These are phyloP conservation scores for Nectriaceae sp. DNA, from an alignment of 2,329 filamentous ascomycete genomes.

Conservation along the genomic window DNA sequence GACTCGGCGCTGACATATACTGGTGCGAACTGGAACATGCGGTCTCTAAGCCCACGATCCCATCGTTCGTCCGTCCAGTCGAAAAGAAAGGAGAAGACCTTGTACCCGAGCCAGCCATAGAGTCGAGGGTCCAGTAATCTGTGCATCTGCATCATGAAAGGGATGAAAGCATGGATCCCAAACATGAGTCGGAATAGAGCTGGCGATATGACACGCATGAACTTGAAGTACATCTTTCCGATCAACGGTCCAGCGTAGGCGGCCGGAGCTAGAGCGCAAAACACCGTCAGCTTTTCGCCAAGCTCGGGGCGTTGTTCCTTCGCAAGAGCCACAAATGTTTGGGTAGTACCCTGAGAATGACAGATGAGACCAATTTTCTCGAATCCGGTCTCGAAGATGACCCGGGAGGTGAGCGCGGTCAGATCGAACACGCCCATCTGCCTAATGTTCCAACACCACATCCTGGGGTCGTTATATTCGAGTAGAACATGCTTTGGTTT, in stretches of 20 bases:
- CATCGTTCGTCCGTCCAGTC: conserved; percentile 83
- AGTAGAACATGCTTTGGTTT: conserved; percentile 74
- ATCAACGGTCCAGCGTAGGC: conserved; percentile 88
- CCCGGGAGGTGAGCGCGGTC: conserved; percentile 75
- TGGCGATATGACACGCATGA: conserved; percentile 81
- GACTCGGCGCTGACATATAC: conserved; percentile 87
- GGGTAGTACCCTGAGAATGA: conserved; percentile 89
- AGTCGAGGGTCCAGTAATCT: conserved; percentile 61
- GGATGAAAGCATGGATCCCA: conserved; percentile 91
- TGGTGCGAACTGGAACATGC: conserved; percentile 90
- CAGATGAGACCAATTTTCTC: conserved; percentile 79
- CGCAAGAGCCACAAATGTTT: conserved; percentile 83
- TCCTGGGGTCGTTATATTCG: conserved; percentile 74
- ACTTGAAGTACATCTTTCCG: conserved; percentile 86
- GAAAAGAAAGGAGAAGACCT: conserved; percentile 87
- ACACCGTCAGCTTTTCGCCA: conserved; percentile 80
- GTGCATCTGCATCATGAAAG: conserved; percentile 89
- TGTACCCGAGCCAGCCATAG: conserved; percentile 84
- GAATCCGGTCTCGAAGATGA: conserved; percentile 81
- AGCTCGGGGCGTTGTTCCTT: conserved; percentile 88
- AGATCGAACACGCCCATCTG: conserved; percentile 93
- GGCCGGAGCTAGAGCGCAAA: conserved; percentile 88
- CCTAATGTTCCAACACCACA: conserved; percentile 97
- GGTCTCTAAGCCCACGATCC: conserved; percentile 76
- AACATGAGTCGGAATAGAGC: conserved; percentile 79